Evolutionary conservation across 352 stramenopile genomes (phyloP).

Genomic region (Pythium phragmiticola): DNA sequence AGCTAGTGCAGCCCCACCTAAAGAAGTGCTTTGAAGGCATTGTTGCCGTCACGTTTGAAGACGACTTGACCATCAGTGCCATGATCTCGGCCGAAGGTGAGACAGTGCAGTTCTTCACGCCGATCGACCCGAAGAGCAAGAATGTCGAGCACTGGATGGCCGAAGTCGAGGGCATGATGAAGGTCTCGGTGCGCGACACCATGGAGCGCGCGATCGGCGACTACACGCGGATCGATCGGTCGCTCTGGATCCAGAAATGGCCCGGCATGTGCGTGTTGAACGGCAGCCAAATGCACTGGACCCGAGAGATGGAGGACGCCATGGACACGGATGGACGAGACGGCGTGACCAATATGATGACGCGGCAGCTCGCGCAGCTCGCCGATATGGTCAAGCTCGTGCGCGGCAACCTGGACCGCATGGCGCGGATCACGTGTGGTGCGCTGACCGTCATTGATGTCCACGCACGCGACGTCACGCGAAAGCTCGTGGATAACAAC

Average conservation of each 20-base stretch:
- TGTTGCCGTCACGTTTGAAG: conserved; percentile 86
- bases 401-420: conserved; percentile 85
- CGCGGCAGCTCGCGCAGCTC: conserved; percentile 84
- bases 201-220: conserved; percentile 88
- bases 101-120: conserved; percentile 74
- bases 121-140: conserved; percentile 89
- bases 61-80: conserved; percentile 88
- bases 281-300: conserved; percentile 94
- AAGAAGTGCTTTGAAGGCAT: conserved; percentile 96
- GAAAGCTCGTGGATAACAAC: conserved; percentile 88
- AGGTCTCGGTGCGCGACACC: conserved; percentile 83
- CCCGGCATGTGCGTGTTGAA: conserved; percentile 90
- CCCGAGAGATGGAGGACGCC: conserved; percentile 83
- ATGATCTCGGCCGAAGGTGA: conserved; percentile 94
- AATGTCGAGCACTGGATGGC: conserved; percentile 95
- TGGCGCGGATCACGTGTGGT: conserved; percentile 86
- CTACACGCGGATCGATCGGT: conserved; percentile 82
- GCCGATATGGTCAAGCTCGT: conserved; percentile 94
- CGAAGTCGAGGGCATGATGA: conserved; percentile 94
- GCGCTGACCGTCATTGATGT: conserved; percentile 95
- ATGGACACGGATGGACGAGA: conserved; percentile 78
- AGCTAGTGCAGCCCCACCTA: conserved; percentile 90
- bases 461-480: conserved; percentile 94
- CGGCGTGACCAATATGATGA: conserved; percentile 80
- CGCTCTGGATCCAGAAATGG: conserved; percentile 94